A percentile compares a stretch with the other conserved stretches of the same genome.
Conservation (phyloP, 2,329 filamentous ascomycete genomes). For the Arthrocladium fulminans region DNA sequence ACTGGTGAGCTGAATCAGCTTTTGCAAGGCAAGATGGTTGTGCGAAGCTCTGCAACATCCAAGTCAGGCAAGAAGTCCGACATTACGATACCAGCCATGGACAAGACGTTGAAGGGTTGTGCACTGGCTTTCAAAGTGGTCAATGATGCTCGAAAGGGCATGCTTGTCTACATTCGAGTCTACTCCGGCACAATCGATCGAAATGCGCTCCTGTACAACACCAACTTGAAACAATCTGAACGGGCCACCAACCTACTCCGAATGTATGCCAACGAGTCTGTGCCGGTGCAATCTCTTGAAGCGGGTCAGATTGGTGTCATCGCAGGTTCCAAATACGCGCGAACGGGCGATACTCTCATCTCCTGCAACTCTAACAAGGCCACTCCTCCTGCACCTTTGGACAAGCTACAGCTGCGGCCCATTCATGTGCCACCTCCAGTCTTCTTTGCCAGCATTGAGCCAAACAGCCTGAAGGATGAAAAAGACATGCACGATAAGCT, state of each 20-base stretch:
- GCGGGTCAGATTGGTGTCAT: constrained; percentile 92
- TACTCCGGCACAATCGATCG: constrained; percentile 74
- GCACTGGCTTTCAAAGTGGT: constrained; percentile 86
- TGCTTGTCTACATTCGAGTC: constrained; percentile 83
- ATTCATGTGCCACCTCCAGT: constrained; percentile 88
- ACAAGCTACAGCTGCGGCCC: constrained; percentile 71
- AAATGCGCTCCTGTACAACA: constrained; percentile 75
- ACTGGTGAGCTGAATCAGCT: constrained; percentile 47
- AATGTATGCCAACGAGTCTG: constrained; percentile 79
- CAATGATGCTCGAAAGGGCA: constrained; percentile 73
- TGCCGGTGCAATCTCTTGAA: constrained; percentile 70
- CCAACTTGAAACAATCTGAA: constrained; percentile 70
- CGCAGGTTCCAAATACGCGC: constrained; percentile 77
- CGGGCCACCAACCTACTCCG: constrained; percentile 72
- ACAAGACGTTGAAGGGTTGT: constrained; percentile 59
- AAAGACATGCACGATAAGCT: constrained; percentile 70
- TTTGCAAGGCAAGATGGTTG: constrained; percentile 37
- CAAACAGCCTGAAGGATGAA: constrained; percentile 65
- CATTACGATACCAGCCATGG: constrained; percentile 30
- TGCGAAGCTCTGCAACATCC: constrained; percentile 25
- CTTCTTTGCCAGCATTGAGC: constrained; percentile 92
- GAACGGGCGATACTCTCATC: constrained; percentile 87
- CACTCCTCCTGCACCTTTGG: constrained; percentile 58
- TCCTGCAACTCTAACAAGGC: constrained; percentile 58
- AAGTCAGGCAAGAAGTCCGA: constrained; percentile 37